These are phyloP conservation scores for Parasarocladium wereldwijsianum DNA, from an alignment of 2,329 filamentous ascomycete genomes.

Conservation along the genomic window DNA sequence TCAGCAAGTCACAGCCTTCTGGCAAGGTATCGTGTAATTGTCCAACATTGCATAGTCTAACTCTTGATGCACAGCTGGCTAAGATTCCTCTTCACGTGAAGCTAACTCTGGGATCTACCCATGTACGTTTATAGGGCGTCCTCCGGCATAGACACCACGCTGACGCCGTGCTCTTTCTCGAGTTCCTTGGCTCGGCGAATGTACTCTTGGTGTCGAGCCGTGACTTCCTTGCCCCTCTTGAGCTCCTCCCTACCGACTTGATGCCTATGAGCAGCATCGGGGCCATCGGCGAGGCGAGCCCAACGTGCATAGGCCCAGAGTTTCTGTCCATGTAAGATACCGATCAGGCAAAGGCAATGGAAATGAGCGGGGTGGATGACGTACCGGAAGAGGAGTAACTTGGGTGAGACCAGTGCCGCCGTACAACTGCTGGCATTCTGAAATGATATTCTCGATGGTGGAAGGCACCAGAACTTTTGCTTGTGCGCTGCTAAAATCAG, in stretches of 20 bases:
- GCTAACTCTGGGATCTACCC: too few species aligned
- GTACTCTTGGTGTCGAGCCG: constrained; percentile 45
- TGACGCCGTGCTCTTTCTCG: constrained; percentile 36
- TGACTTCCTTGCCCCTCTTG: constrained; percentile 42
- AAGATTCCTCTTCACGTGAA: too few species aligned
- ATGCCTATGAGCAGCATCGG: constrained; percentile 74
- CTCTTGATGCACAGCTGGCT: too few species aligned
- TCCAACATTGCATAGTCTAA: too few species aligned
- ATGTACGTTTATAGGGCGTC: constrained; percentile 7
- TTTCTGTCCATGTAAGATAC: constrained; percentile 26
- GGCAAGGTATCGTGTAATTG: too few species aligned
- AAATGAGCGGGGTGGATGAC: background rate
- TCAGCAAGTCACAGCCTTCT: too few species aligned
- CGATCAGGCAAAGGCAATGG: background rate
- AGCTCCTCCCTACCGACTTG: constrained; percentile 66
- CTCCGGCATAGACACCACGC: constrained; percentile 11
- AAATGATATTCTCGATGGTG: constrained; percentile 66
- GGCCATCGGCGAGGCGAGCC: constrained; percentile 69
- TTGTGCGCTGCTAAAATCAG: constrained; percentile 35
- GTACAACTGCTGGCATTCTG: constrained; percentile 81
- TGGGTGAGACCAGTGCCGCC: constrained; percentile 76
- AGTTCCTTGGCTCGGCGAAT: constrained; percentile 44
- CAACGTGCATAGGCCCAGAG: constrained; percentile 67
- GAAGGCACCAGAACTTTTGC: constrained; percentile 77
- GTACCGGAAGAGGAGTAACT: constrained; percentile 57